phyloP scores from a whole-genome alignment of 2,329 filamentous ascomycete genomes.

The Pseudocercospora fijiensis region DNA sequence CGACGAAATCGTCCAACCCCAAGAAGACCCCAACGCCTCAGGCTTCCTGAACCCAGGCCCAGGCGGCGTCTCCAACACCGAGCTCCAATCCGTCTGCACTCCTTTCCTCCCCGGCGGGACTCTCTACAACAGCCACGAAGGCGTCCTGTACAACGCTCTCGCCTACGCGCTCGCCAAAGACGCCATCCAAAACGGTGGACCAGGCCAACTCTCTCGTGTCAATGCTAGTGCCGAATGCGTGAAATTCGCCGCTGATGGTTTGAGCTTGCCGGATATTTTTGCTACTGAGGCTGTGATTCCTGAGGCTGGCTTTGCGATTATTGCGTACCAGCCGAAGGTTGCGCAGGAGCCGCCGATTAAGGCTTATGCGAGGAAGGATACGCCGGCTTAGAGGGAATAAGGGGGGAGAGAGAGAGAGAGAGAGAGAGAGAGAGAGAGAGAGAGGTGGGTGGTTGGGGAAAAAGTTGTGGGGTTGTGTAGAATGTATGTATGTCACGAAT shows the following conservation, averaged over 20 bases:
- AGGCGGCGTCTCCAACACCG: slow-evolving; percentile 53
- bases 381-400: slow-evolving; percentile 13
- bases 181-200: slow-evolving; percentile 50
- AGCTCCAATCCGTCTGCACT: slow-evolving; percentile 49
- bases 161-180: slow-evolving; percentile 47
- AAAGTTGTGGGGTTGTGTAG: background rate
- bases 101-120: slow-evolving; percentile 40
- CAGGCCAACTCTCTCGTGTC: slow-evolving; percentile 42
- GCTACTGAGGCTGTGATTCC: slow-evolving; percentile 45
- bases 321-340: slow-evolving; percentile 40
- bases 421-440: too few relatives aligned
- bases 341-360: slow-evolving; percentile 42
- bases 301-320: slow-evolving; percentile 39
- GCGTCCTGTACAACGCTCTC: slow-evolving; percentile 50
- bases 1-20: slow-evolving; percentile 55
- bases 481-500: too few relatives aligned
- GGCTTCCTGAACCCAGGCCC: slow-evolving; percentile 45
- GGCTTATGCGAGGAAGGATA: slow-evolving; percentile 40
- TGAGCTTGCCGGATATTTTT: slow-evolving; percentile 46
- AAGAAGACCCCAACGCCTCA: slow-evolving; percentile 49
- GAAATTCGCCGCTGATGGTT: slow-evolving; percentile 38
- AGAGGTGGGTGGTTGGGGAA: too few relatives aligned
- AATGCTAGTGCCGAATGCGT: slow-evolving; percentile 42
- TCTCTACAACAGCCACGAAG: slow-evolving; percentile 50
- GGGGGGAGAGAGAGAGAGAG: too few relatives aligned